These are phyloP conservation scores for Aspergillus unguis DNA, from an alignment of 2,329 filamentous ascomycete genomes.

Conservation along the genomic window DNA sequence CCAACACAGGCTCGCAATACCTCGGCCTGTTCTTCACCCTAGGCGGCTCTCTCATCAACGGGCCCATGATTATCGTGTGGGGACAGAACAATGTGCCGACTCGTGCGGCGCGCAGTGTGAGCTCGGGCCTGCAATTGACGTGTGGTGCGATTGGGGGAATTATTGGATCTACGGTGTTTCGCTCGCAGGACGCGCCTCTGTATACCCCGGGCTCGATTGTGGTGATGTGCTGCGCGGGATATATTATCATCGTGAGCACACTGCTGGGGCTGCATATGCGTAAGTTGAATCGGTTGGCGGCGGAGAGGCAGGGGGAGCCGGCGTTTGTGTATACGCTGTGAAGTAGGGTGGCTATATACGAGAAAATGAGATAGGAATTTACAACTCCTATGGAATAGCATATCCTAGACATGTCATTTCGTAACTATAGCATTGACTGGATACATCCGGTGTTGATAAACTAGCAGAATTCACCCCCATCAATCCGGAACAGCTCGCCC, in stretches of 20 bases:
- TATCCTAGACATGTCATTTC: too few relatives aligned
- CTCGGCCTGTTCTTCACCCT: slow-evolving; percentile 72
- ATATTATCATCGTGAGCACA: slow-evolving; percentile 28
- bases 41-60: slow-evolving; percentile 72
- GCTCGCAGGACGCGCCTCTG: slow-evolving; percentile 36
- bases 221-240: slow-evolving; percentile 29
- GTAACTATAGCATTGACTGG: too few relatives aligned
- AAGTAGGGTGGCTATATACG: too few relatives aligned
- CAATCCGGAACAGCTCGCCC: not conserved
- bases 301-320: slow-evolving; percentile 29
- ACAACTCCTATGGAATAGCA: too few relatives aligned
- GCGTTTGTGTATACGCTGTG: slow-evolving; percentile 38
- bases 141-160: slow-evolving; percentile 77
- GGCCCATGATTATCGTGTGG: slow-evolving; percentile 71
- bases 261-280: slow-evolving; percentile 32
- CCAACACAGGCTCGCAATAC: slow-evolving; percentile 58
- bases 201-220: slow-evolving; percentile 33
- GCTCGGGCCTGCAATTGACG: slow-evolving; percentile 70
- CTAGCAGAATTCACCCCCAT: not conserved
- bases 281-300: slow-evolving; percentile 27
- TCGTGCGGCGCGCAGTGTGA: slow-evolving; percentile 82
- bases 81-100: slow-evolving; percentile 85
- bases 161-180: slow-evolving; percentile 68
- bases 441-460: too few relatives aligned
- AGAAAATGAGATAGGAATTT: too few relatives aligned